Conservation (phyloP, 2,329 filamentous ascomycete species). For the Monosporascus sp. region DNA sequence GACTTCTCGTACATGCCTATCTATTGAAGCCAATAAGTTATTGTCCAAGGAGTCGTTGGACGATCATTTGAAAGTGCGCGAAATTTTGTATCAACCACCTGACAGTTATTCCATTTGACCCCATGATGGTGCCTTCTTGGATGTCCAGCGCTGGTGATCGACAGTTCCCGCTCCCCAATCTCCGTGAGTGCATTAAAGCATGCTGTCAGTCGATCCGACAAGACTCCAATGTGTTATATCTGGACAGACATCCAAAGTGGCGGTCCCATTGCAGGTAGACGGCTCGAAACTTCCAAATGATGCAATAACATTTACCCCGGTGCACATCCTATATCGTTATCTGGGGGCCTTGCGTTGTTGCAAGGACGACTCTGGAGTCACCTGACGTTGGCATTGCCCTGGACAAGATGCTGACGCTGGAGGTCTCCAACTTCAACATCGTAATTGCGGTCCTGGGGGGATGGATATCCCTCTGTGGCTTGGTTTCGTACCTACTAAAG, state of each 20-base stretch:
- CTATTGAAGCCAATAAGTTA: too few species aligned
- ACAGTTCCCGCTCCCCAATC: too few species aligned
- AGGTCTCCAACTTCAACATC: conserved; percentile 75
- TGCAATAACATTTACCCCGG: conserved; percentile 35
- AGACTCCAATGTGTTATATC: too few species aligned
- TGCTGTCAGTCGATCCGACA: too few species aligned
- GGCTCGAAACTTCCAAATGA: conserved; percentile 24
- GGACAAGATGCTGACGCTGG: conserved; percentile 43
- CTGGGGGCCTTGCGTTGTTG: conserved; percentile 25
- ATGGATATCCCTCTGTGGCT: conserved; percentile 83
- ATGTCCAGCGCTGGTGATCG: too few species aligned
- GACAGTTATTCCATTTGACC: too few species aligned
- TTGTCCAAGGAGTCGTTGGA: too few species aligned
- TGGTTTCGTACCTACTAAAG: conserved; percentile 85
- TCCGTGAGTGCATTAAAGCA: too few species aligned
- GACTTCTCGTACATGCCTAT: too few species aligned
- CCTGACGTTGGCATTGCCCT: conserved; percentile 20
- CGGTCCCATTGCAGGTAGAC: conserved; percentile 4
- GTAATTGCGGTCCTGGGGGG: conserved; percentile 75
- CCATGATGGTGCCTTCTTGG: too few species aligned
- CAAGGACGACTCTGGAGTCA: conserved; percentile 35
- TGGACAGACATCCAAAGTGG: conserved; percentile 12
- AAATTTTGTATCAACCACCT: too few species aligned
- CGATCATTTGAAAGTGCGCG: too few species aligned
- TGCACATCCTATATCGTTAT: conserved; percentile 21